Conservation (phyloP, 139 green algal genomes). For the Ulvella scutata region DNA sequence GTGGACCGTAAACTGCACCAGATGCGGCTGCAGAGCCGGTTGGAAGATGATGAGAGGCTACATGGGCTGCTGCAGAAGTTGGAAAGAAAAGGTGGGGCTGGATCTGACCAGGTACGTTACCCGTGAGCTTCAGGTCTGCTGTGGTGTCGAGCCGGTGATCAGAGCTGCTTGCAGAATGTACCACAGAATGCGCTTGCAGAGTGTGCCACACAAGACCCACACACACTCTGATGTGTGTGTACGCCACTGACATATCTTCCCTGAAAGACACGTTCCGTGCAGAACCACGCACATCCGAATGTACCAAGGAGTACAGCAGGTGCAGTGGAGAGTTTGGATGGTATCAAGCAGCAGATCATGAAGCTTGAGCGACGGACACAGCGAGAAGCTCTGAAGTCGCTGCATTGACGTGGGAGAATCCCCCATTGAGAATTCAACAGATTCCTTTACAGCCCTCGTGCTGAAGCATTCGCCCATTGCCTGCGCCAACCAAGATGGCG, state of each 20-base stretch:
- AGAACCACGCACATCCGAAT: not conserved
- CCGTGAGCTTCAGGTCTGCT: no score
- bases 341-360: not conserved
- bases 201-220: no score
- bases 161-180: no score
- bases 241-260: no score
- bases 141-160: no score
- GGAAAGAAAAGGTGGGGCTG: conserved; percentile 5
- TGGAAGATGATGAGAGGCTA: conserved; percentile 33
- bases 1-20: conserved; percentile 58
- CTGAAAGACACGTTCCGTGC: not conserved
- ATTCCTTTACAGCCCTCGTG: no score
- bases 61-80: conserved; percentile 28
- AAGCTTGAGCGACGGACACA: not conserved
- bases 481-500: no score
- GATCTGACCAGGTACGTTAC: not conserved
- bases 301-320: not conserved
- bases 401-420: no score
- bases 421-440: no score
- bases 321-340: not conserved
- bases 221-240: no score
- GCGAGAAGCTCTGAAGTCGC: not conserved
- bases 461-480: no score
- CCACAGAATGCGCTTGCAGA: no score
- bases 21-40: conserved; percentile 35